Evolutionary conservation across 228 moss, liverwort and hornwort species (phyloP).

Genomic region (Sphagnum fallax): DNA sequence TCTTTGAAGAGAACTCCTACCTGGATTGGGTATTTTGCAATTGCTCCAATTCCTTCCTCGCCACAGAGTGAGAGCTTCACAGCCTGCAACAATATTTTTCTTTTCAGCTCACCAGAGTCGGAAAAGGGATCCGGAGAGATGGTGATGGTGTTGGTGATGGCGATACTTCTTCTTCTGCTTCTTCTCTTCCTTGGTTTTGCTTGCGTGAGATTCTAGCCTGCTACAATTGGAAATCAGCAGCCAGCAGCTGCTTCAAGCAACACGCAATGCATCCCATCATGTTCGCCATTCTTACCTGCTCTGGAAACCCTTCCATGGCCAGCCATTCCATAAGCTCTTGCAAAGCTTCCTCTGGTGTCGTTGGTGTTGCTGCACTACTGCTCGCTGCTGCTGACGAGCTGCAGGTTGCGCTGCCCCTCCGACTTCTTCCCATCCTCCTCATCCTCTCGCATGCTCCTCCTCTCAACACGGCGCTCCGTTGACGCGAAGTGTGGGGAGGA

Average conservation of each 20-base stretch:
- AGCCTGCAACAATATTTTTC: slow-evolving; percentile 19
- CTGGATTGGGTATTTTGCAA: slow-evolving; percentile 30
- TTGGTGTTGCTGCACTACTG: slow-evolving; percentile 6
- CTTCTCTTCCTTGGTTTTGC: no score
- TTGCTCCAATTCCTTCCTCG: slow-evolving; percentile 46
- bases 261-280: no score
- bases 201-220: no score
- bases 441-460: no score
- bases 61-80: slow-evolving; percentile 37
- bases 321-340: slow-evolving; percentile 52
- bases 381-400: slow-evolving; percentile 26
- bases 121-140: neutral
- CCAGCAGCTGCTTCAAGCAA: neutral
- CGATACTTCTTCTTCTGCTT: neutral
- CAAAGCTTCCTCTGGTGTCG: slow-evolving; percentile 28
- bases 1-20: slow-evolving; percentile 5
- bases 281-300: slow-evolving; percentile 21
- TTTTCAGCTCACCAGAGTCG: neutral
- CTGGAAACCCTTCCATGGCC: slow-evolving; percentile 43
- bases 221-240: neutral
- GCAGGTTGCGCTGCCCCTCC: slow-evolving; percentile 14
- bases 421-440: slow-evolving; percentile 2
- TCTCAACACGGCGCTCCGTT: no score
- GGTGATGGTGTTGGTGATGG: neutral
- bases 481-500: no score